Evolutionary conservation across 805 yeast species (phyloP).

Genomic region (Candida boleticola): DNA sequence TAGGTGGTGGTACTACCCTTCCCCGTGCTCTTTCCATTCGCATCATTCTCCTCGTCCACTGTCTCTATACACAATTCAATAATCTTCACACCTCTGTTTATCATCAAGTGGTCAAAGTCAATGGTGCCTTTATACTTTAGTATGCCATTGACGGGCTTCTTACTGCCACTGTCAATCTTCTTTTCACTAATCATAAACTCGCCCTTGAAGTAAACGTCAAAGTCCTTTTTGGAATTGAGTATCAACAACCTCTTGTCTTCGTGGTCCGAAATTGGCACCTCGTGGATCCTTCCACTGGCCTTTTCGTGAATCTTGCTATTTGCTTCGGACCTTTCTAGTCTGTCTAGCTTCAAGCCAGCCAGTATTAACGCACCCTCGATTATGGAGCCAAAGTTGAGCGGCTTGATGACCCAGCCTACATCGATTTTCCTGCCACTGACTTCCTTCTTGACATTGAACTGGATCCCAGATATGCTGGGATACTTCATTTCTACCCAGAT

Average conservation of each 20-base stretch:
- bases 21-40: too few species aligned
- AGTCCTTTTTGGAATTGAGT: slow-evolving; percentile 18
- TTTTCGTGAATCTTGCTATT: slow-evolving; percentile 23
- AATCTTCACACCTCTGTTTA: slow-evolving; percentile 32
- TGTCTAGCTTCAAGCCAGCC: slow-evolving; percentile 25
- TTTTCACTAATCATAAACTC: slow-evolving; percentile 15
- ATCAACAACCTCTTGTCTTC: slow-evolving; percentile 2
- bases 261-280: slow-evolving; percentile 14
- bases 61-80: slow-evolving; percentile 11
- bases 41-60: slow-evolving; percentile 14
- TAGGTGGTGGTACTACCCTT: background rate
- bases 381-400: slow-evolving; percentile 18
- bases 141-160: slow-evolving; percentile 12
- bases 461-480: slow-evolving; percentile 31
- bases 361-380: slow-evolving; percentile 18
- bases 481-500: slow-evolving; percentile 31
- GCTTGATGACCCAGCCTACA: slow-evolving; percentile 27
- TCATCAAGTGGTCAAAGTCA: slow-evolving; percentile 29
- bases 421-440: slow-evolving; percentile 3
- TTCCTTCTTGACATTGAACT: slow-evolving; percentile 19
- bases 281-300: slow-evolving; percentile 26
- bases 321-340: slow-evolving; percentile 20
- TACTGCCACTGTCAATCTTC: slow-evolving; percentile 8
- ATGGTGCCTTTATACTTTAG: slow-evolving; percentile 25
- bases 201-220: slow-evolving; percentile 25